Base-by-base conservation (phyloP, 2,329 filamentous ascomycete species). In the Calonectria hongkongensis region DNA sequence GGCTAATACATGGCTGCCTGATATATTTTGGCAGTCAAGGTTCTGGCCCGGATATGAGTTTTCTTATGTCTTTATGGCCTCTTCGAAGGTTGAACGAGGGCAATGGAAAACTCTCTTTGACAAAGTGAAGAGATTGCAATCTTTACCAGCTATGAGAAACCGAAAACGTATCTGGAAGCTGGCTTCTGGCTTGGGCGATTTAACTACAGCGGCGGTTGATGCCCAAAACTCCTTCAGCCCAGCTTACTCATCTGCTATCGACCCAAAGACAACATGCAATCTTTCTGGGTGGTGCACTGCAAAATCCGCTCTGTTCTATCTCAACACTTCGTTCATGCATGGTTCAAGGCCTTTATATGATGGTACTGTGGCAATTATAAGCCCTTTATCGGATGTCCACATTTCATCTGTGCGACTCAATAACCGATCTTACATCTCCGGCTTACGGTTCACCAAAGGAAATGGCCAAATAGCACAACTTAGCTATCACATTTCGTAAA, bases 161-260 rank as follows among this genome's bases (percentile, higher is more conserved):
- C 64, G 70, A 27, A 51, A 54, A 28, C 70, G 70, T 13, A 45
- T 65, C 50, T 72, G 70, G 65, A 27, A 16, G 33, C 4, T 72
- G 43, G 58, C 66, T 5, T 65, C 28, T 43, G 30, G 21, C 18
- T 41, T 72, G 15, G 50, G 65, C 16, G 66, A 72, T 51, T 65
- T 65, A 36, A 66, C 64, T 45, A 27, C 43, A 8, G 30, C 58
- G 70, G 56, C 58, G 27, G 25, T 72, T 7, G 58, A 72, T 60
- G 45, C 70, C 10, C 58, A 30, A 13, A 16, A 60, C 33, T 72
- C 58, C 33, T 18, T 65, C 43, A 66, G 36, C 39, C 64, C 50
- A 25, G 39, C 28, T 27, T 65, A 58, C 39, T 65, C 63, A 60
- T 72, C 70, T 2, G 54, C 67, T 18, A 64, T 72, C 56, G 47